Conservation (phyloP, 306 rosid genomes). For the Arachis stenosperma region DNA sequence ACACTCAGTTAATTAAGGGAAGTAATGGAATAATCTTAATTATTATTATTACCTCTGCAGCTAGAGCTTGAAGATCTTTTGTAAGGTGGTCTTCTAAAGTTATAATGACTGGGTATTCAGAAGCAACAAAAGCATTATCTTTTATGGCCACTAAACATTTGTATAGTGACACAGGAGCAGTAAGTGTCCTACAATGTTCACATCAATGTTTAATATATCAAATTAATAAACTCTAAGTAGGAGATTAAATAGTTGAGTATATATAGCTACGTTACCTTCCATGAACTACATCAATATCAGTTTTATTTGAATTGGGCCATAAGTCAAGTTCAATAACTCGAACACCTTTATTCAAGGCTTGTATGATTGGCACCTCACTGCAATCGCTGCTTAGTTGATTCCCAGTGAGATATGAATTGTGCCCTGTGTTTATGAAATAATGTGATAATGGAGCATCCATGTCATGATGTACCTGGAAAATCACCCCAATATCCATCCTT, state of each 20-base stretch:
- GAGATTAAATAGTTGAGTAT: too few relatives aligned
- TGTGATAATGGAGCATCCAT: slow-evolving; percentile 91
- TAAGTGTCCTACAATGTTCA: slow-evolving; percentile 71
- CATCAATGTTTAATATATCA: too few relatives aligned
- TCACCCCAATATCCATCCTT: too few relatives aligned
- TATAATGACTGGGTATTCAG: slow-evolving; percentile 81
- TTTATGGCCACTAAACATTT: slow-evolving; percentile 86
- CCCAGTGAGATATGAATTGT: slow-evolving; percentile 94
- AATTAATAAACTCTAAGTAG: too few relatives aligned
- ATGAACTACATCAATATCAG: slow-evolving; percentile 77
- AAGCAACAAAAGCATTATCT: slow-evolving; percentile 79
- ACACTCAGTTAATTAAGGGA: too few relatives aligned
- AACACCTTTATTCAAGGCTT: slow-evolving; percentile 69
- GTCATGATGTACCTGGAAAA: slow-evolving; percentile 86
- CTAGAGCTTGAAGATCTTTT: slow-evolving; percentile 77
- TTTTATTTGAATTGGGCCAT: slow-evolving; percentile 85
- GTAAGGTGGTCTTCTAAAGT: slow-evolving; percentile 95
- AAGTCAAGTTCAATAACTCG: slow-evolving; percentile 86
- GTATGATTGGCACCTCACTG: slow-evolving; percentile 81
- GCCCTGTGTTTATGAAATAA: slow-evolving; percentile 97
- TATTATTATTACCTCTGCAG: slow-evolving; percentile 63
- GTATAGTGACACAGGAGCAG: slow-evolving; percentile 76
- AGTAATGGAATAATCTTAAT: too few relatives aligned
- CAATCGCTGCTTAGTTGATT: slow-evolving; percentile 95
- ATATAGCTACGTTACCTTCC: slow-evolving; percentile 63